These are phyloP conservation scores for Dichotomopilus funicola DNA, from an alignment of 2,329 filamentous ascomycete species.

Conservation along the genomic window DNA sequence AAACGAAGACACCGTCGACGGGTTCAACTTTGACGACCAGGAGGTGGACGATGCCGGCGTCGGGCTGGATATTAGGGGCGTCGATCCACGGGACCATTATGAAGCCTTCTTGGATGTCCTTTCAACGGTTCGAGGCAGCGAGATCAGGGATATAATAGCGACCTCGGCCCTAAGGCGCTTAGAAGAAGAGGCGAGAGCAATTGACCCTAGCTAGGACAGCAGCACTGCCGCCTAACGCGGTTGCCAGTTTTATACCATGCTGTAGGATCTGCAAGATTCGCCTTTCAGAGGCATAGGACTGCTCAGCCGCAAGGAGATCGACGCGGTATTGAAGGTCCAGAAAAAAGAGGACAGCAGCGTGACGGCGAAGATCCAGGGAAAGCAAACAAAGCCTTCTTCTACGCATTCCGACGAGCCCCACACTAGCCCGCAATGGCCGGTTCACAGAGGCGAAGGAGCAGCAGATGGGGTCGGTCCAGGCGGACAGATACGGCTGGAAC, in stretches of 20 bases:
- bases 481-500: background rate
- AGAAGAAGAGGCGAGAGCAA: background rate
- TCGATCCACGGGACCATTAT: background rate
- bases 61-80: background rate
- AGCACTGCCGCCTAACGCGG: background rate
- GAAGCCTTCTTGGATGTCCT: background rate
- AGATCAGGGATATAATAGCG: background rate
- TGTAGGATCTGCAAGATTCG: background rate
- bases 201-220: background rate
- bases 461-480: background rate
- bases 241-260: background rate
- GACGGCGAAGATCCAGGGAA: background rate
- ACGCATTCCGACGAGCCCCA: background rate
- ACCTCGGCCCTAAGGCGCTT: background rate
- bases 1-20: background rate
- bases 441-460: background rate
- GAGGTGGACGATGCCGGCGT: background rate
- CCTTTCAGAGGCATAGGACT: background rate
- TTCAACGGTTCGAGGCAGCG: background rate
- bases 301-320: background rate
- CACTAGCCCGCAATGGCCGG: background rate
- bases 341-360: constrained; percentile 1
- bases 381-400: background rate
- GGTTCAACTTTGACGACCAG: background rate
- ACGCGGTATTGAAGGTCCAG: background rate